These are phyloP conservation scores for Zygoascus ofunaensis DNA, from an alignment of 805 yeast genomes.

Conservation along the genomic window DNA sequence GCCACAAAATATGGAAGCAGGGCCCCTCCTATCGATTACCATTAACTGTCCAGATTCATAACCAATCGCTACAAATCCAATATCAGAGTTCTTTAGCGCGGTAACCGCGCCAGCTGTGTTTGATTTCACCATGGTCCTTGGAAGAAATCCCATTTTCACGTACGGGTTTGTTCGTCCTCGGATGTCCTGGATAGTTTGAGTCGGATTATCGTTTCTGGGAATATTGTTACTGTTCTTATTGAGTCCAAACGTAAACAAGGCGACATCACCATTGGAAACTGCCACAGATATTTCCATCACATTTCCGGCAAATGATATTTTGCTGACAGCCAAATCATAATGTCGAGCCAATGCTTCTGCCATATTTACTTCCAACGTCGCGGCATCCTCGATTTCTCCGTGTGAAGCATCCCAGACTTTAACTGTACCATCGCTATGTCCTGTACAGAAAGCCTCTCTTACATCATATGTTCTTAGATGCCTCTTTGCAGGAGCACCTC, in stretches of 20 bases:
- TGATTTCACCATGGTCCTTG: conserved; percentile 40
- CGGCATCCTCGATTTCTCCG: conserved; percentile 54
- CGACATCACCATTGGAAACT: conserved; percentile 60
- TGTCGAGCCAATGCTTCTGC: conserved; percentile 38
- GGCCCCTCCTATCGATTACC: conserved; percentile 68
- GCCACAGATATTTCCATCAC: conserved; percentile 69
- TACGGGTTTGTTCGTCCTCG: conserved; percentile 43
- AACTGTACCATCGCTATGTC: conserved; percentile 74
- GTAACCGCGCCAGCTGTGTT: conserved; percentile 41
- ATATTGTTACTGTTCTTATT: conserved; percentile 32
- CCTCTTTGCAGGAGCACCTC: conserved; percentile 65
- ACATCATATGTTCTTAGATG: conserved; percentile 40
- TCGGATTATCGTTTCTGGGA: conserved; percentile 6
- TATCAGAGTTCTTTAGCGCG: conserved; percentile 54
- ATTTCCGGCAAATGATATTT: conserved; percentile 68
- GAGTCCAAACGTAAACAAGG: conserved; percentile 59
- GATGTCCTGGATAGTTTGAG: conserved; percentile 33
- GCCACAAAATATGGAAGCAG: conserved; percentile 43
- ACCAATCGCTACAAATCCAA: conserved; percentile 80
- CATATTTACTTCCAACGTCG: conserved; percentile 52
- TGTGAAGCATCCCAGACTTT: conserved; percentile 76
- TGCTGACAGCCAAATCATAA: conserved; percentile 38
- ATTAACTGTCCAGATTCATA: conserved; percentile 66
- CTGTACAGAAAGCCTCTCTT: conserved; percentile 61
- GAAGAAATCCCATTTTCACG: conserved; percentile 53